Evolutionary conservation across 179 eudicot genomes (phyloP), one percentile per base, ranked within the genome.

Genomic region (Corrigiola litoralis): DNA sequence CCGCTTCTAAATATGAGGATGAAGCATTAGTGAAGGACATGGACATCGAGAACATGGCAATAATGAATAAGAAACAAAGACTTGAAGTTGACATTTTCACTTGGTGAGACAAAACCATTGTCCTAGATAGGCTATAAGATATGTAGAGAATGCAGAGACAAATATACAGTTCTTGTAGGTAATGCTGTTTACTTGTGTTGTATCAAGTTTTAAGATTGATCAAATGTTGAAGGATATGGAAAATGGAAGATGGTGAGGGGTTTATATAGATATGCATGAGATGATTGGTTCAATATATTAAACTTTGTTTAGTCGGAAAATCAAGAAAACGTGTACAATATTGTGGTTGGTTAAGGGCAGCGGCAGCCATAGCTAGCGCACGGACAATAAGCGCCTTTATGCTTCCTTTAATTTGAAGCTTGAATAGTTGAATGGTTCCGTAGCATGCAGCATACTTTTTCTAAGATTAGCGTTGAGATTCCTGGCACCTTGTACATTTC

Each of bases 1-100:
- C 81, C 7, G 46, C 79, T 33, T 12, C 50, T 1, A 81, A 49
- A 16, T 71, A 36, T 5, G 80, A 70, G 1, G 13, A 5, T 18
- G 67, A 29, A 16, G 62, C 54, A n/a, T 38, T 25, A 13, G 21
- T 8, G 7, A 21, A 20, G 21, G 23, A 33, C 53, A 31, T 24
- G 10, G 1, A 42, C 27, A 60, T 16, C n/a, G 33, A 41, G 24
- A 40, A 27, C n/a, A 62, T 50, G 34, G 24, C 23, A 10, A 63
- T 23, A 23, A 72, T 46, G 41, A 61, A 61, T 3, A 38, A 18
- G 41, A 54, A 53, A 11, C 37, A 41, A 66, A 66, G 32, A 7
- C 5, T 5, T 20, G 46, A 47, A 58, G 0, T 38, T 7, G 60
- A 3, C 60, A 65, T 72, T 21, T 58, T 49, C 21, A 16, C 12